Percentiles rank a stretch among this genome's conserved stretches.
phyloP scores from a whole-genome alignment of 1,139 yeast genomes.

The Suhomyces coccinellae region DNA sequence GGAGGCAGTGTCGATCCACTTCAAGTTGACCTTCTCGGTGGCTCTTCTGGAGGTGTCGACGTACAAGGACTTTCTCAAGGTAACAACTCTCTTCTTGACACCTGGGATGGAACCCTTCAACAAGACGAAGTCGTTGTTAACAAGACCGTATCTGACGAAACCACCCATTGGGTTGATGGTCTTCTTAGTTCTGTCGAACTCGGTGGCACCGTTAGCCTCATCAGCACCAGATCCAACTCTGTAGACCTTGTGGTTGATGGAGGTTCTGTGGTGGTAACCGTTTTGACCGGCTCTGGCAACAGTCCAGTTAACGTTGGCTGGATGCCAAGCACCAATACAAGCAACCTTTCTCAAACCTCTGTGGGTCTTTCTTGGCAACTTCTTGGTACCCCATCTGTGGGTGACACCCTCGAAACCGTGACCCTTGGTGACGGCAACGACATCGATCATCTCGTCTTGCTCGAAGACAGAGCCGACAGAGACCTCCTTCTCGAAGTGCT shows the following conservation, averaged over 20 bases:
- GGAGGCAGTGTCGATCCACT: slow-evolving; percentile 99
- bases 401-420: slow-evolving; percentile 99
- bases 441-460: slow-evolving; percentile 98
- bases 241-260: slow-evolving; percentile 99
- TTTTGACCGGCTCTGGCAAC: slow-evolving; percentile 99
- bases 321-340: slow-evolving; percentile 99
- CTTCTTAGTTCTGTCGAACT: slow-evolving; percentile 99
- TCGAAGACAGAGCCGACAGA: slow-evolving; percentile 94
- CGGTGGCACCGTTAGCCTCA: slow-evolving; percentile 92
- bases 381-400: slow-evolving; percentile 99
- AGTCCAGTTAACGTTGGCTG: slow-evolving; percentile 99
- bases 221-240: slow-evolving; percentile 97
- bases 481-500: slow-evolving; percentile 99
- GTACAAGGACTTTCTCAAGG: slow-evolving; percentile 98
- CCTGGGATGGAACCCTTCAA: slow-evolving; percentile 99
- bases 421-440: slow-evolving; percentile 99
- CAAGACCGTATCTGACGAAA: slow-evolving; percentile 98
- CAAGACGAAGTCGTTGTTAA: slow-evolving; percentile 96
- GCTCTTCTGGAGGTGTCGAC: slow-evolving; percentile 98
- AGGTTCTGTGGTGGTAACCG: slow-evolving; percentile 99
- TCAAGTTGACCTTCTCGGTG: slow-evolving; percentile 91
- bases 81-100: slow-evolving; percentile 98
- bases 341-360: slow-evolving; percentile 99
- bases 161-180: slow-evolving; percentile 99
- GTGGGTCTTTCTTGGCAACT: slow-evolving; percentile 99